Evolutionary conservation across 176 grass and related monocot genomes (phyloP).

Genomic region (Metroxylon sagu): DNA sequence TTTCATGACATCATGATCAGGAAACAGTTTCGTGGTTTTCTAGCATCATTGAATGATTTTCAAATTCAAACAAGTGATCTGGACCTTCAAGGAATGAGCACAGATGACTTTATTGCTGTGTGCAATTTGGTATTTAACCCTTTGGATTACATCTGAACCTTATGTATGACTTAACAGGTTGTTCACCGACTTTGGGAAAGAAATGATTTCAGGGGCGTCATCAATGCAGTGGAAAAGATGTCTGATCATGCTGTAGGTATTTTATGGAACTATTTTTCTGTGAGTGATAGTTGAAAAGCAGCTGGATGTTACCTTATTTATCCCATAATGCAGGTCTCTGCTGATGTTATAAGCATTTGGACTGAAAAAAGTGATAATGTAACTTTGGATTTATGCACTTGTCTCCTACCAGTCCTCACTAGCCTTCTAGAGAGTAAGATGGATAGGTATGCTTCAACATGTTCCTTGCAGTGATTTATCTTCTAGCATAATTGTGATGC

Average conservation of each 20-base stretch:
- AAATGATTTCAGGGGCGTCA: conserved; percentile 80
- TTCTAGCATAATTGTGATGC: no score
- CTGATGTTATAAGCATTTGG: conserved; percentile 69
- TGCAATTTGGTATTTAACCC: no score
- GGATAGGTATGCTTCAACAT: conserved; percentile 47
- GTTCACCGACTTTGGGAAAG: conserved; percentile 83
- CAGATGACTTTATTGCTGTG: no score
- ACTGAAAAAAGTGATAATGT: conserved; percentile 74
- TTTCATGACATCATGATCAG: no score
- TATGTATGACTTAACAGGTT: conserved; percentile 43
- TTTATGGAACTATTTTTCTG: not conserved
- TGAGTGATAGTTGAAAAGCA: conserved; percentile 5
- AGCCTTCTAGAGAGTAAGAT: conserved; percentile 88
- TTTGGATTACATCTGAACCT: no score
- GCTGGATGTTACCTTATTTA: conserved; percentile 17
- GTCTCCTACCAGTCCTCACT: conserved; percentile 52
- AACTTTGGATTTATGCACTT: conserved; percentile 81
- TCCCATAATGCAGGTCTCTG: conserved; percentile 47
- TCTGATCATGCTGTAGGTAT: conserved; percentile 80
- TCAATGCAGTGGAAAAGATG: conserved; percentile 73
- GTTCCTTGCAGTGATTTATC: no score
- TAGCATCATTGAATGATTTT: no score
- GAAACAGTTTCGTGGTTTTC: no score
- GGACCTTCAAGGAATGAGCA: no score
- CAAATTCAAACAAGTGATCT: no score